Evolutionary conservation across 768 basidiomycete species (phyloP), one percentile per base, ranked within the genome.

Genomic region (Tulasnella sp.): DNA sequence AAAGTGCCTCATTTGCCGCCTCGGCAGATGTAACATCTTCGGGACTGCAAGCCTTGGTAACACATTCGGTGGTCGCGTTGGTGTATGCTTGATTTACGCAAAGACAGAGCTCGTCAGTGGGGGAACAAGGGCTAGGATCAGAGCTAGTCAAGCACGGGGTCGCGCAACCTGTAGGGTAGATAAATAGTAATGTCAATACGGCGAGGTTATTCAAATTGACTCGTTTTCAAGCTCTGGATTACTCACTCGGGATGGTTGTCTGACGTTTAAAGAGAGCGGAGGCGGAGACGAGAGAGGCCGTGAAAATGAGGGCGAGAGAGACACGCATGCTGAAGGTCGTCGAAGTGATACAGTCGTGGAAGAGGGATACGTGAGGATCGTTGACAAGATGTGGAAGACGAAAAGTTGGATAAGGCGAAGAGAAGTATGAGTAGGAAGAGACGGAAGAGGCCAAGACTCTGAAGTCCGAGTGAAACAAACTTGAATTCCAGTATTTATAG

Each of bases 241-340:
- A 37, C 31, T 12, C 12, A 29, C 73, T 52, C 11, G 52, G 40
- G 52, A 71, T 73, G 73, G 14, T 34, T 73, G 73, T 72, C 68
- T 76, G 78, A 19, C 72, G 77, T 49, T 69, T 45, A 52, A 86
- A 85, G 73, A 84, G 79, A 39, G 71, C 70, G 68, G 87, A 84
- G 68, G 83, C 82, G 72, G 82, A 83, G 67, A 85, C 83, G 79
- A 85, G 82, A 22, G 64, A 34, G 42, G 68, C 75, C 80, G 84
- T 80, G 77, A 84, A 81, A 80, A 82, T 58, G 78, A 81, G 67
- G 77, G 83, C 81, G 79, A 85, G 49, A 77, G 86, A 82, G 85
- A 87, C 86, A 82, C 86, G 89, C 90, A 91, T 91, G 75, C 68
- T 86, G 78, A 76, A 72, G 75, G 73, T 45, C 31, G 37, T 72